Evolutionary conservation across 2,329 filamentous ascomycete genomes (phyloP).

Genomic region (Epichloe hybrida): DNA sequence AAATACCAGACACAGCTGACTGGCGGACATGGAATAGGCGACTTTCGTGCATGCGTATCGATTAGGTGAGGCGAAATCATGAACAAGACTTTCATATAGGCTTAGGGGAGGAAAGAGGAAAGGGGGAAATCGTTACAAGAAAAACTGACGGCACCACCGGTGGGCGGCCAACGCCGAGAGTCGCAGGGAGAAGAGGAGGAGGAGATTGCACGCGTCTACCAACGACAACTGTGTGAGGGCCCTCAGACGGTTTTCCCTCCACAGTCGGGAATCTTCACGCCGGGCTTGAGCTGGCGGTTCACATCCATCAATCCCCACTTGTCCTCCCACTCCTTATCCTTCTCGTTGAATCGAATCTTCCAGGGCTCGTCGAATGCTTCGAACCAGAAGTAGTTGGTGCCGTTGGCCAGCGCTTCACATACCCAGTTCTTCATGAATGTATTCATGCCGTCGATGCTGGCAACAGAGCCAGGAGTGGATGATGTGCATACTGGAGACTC

Average conservation of each 20-base stretch:
- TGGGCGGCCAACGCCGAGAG: not conserved
- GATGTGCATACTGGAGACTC: slow-evolving; percentile 33
- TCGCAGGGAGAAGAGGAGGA: too few species aligned
- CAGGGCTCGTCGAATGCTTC: slow-evolving; percentile 94
- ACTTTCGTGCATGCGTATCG: not conserved
- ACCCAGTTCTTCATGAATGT: slow-evolving; percentile 78
- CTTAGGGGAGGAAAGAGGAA: too few species aligned
- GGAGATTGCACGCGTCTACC: too few species aligned
- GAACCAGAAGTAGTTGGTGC: slow-evolving; percentile 95
- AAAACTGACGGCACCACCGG: not conserved
- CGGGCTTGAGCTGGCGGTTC: slow-evolving; percentile 68
- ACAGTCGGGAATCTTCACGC: slow-evolving; percentile 78
- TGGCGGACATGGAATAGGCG: not conserved
- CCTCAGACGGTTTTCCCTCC: slow-evolving; percentile 50
- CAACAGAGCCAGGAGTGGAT: slow-evolving; percentile 50
- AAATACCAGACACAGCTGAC: not conserved
- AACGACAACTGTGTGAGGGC: too few species aligned
- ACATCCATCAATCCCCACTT: slow-evolving; percentile 90
- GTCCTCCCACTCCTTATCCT: slow-evolving; percentile 72
- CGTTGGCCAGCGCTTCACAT: slow-evolving; percentile 64
- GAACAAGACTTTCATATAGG: too few species aligned
- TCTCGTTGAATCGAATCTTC: slow-evolving; percentile 64
- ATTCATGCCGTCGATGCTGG: slow-evolving; percentile 70
- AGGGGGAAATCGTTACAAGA: not conserved
- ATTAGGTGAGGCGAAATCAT: not conserved